Base-by-base conservation (phyloP, 495 filamentous ascomycete species). In the Penicillium pancosmium region DNA sequence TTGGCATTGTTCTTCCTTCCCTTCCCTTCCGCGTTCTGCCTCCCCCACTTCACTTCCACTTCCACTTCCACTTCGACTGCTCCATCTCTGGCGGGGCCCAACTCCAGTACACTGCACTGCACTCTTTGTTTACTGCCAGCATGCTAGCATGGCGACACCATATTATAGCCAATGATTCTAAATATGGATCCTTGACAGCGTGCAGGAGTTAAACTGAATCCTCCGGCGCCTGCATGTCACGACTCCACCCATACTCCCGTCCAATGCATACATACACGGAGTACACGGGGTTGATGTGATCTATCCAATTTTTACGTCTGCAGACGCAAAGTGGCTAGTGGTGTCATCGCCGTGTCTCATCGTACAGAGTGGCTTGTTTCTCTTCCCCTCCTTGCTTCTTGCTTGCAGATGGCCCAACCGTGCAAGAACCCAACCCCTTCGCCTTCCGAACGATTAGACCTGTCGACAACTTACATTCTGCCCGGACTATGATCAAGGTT, bases 1-100 rank as follows among this genome's bases (percentile, higher is more conserved):
- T 61, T 57, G 53, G 23, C 60, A 63, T 68, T 68, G 61, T 69
- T 65, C 63, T 67, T 62, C 63, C 23, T 23, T 21, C 56, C 60
- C 56, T 54, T 59, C 62, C 15, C 38, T 60, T 43, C 34, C 34
- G 13, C 34, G 25, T 49, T 25, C 12, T 23, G 23, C 23, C 23
- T 23, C 58, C 60, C 55, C 56, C 60, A 58, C 57, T 59, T 64
- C 16, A 21, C 40, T 60, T 38, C 36, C 36, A 38, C 36, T 41
- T 49, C 40, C 27, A 27, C 27, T 27, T 27, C 27, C n/a, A 27
- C 27, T 27, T 27, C 27, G 27, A 27, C 27, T 31, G 2, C 27
- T 31, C 6, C 27, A n/a, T n/a, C 8, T 31, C 27, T 7, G 27
- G 27, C 27, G 27, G 27, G 25, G 27, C 27, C 9, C 5, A 18